Conservation (phyloP, 2,329 filamentous ascomycete genomes). For the Pestalotiopsis sp. region DNA sequence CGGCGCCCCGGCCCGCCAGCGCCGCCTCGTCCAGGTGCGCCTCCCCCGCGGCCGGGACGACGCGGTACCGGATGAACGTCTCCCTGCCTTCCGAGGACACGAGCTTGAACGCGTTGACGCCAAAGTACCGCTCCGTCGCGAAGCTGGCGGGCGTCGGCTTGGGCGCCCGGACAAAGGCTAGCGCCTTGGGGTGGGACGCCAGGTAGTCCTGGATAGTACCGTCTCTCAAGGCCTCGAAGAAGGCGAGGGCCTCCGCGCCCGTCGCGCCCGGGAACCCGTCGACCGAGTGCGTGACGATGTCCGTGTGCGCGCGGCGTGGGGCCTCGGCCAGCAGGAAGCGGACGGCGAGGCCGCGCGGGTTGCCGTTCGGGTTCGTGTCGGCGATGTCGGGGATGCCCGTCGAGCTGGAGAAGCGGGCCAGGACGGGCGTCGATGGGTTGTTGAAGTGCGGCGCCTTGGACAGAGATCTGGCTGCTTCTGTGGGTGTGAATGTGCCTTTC, state of each 20-base stretch:
- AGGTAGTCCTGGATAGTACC: slow-evolving; percentile 45
- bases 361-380: slow-evolving; percentile 48
- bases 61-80: slow-evolving; percentile 50
- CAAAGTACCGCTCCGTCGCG: slow-evolving; percentile 48
- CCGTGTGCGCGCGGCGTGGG: slow-evolving; percentile 51
- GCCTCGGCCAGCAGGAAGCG: slow-evolving; percentile 45
- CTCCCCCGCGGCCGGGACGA: slow-evolving; percentile 47
- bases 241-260: slow-evolving; percentile 53
- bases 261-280: slow-evolving; percentile 54
- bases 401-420: slow-evolving; percentile 53
- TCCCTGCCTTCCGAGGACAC: slow-evolving; percentile 39
- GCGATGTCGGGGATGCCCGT: slow-evolving; percentile 53
- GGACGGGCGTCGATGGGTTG: slow-evolving; percentile 43
- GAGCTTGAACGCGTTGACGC: slow-evolving; percentile 52
- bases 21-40: slow-evolving; percentile 39
- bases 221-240: slow-evolving; percentile 44
- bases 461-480: slow-evolving; percentile 42
- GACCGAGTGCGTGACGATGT: slow-evolving; percentile 57
- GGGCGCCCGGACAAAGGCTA: slow-evolving; percentile 48
- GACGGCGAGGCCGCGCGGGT: slow-evolving; percentile 50
- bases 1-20: slow-evolving; percentile 36
- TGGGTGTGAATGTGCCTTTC: slow-evolving; percentile 54
- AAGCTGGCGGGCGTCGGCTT: slow-evolving; percentile 54
- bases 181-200: slow-evolving; percentile 45
- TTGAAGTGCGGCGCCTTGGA: slow-evolving; percentile 52